Conservation (phyloP, 1,139 yeast genomes). For the Yamadazyma friedrichii region DNA sequence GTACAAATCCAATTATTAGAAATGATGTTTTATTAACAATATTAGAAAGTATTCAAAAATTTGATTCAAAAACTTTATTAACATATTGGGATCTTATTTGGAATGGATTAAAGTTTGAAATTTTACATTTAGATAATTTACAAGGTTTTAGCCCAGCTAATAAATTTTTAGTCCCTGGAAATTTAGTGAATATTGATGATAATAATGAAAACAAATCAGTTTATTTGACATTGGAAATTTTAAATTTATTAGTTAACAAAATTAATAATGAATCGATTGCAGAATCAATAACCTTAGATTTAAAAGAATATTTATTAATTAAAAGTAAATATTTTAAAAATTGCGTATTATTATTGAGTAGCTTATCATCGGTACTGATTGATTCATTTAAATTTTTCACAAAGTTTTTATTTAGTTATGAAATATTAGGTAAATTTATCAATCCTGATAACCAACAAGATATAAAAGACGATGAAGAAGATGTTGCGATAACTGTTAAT, state of each 20-base stretch:
- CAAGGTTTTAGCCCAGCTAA: constrained; percentile 27
- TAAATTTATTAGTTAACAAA: constrained; percentile 40
- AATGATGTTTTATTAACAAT: constrained; percentile 72
- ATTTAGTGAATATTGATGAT: constrained; percentile 32
- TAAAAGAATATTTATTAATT: constrained; percentile 51
- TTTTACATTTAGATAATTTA: constrained; percentile 62
- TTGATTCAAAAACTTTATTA: constrained; percentile 45
- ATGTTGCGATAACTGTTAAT: constrained; percentile 42
- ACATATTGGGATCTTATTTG: constrained; percentile 73
- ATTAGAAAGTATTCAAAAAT: constrained; percentile 51
- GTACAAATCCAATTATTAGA: constrained; percentile 77
- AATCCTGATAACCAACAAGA: constrained; percentile 17
- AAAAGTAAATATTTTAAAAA: constrained; percentile 58
- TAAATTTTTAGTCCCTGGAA: constrained; percentile 27
- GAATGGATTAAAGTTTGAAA: constrained; percentile 86
- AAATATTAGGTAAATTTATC: constrained; percentile 40
- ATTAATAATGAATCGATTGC: constrained; percentile 25
- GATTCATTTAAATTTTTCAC: constrained; percentile 48
- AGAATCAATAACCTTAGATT: constrained; percentile 51
- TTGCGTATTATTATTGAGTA: constrained; percentile 57
- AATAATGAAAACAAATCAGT: constrained; percentile 40
- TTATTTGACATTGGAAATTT: constrained; percentile 47
- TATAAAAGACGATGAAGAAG: constrained; percentile 22
- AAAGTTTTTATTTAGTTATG: constrained; percentile 29
- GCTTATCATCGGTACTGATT: constrained; percentile 42